Base-by-base conservation (phyloP, 179 eudicot genomes). In the Drosera spatulata region DNA sequence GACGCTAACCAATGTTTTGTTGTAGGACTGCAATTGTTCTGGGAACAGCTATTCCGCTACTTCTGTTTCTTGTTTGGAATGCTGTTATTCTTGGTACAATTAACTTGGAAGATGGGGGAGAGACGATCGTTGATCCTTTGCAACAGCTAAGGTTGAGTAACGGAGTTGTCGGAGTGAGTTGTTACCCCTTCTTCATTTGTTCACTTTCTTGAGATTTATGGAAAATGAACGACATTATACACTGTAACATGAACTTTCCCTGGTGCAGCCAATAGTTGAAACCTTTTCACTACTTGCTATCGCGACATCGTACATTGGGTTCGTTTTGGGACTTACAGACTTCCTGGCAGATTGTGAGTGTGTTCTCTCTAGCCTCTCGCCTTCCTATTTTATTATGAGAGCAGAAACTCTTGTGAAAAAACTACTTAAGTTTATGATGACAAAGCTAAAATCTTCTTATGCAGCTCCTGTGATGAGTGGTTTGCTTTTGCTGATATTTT, bases 301-400 rank as follows among this genome's bases (percentile, higher is more conserved):
- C 52, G 88, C 85, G 45, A 93, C 99, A 42, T 93, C 95, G 15
- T 89, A 86, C 75, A 89, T 93, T 46, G 99, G 97, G 61, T 93
- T 93, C 41, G 82, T 93, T 66, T 71, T 93, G 62, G 99, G 99
- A 50, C 99, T 93, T 39, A 75, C 85, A 0, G 99, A 93, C 81
- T 93, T 93, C 79, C 80, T 89, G 58, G 87, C 86, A 39, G 99
- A 93, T 70, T 77, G 99, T 89, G 76, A 89, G 93, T 73, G 58
- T 50, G 39, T 51, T 53, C 64, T 12, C 56, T 66, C 33, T 22
- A 22, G 33, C 33, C 33, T 22, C 33, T 22, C 33, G 0, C 33
- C 33, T 22, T 22, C 33, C 33, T 22, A 22, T 22, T 43, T 4
- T 43, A 43, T 43, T 43, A 43, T 43, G 45, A 43, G 45, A 43